A percentile compares a stretch with the other conserved stretches of the same genome.
Conservation (phyloP, 805 yeast species). For the Candida mattraensis region DNA sequence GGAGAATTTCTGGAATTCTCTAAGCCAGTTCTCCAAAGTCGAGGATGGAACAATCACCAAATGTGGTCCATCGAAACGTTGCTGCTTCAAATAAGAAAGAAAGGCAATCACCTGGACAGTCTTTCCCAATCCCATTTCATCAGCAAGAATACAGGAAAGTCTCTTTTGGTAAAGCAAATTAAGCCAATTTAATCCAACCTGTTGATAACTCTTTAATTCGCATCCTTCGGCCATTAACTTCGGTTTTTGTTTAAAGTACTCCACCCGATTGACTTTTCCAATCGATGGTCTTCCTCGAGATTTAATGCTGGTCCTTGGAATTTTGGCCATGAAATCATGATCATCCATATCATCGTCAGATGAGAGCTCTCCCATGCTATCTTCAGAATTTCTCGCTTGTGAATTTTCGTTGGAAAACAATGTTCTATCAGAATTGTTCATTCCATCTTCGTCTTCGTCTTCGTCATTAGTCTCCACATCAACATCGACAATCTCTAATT, state of each 20-base stretch:
- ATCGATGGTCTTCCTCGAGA: slow-evolving; percentile 21
- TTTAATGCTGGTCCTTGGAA: slow-evolving; percentile 5
- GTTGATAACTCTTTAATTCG: slow-evolving; percentile 83
- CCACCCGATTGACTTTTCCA: slow-evolving; percentile 4
- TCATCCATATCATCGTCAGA: slow-evolving; percentile 23
- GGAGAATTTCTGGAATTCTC: slow-evolving; percentile 89
- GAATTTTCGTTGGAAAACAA: slow-evolving; percentile 32
- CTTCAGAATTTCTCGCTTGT: slow-evolving; percentile 21
- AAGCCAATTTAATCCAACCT: slow-evolving; percentile 97
- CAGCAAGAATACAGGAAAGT: slow-evolving; percentile 92
- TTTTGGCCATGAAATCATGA: slow-evolving; percentile 18
- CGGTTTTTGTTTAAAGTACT: slow-evolving; percentile 73
- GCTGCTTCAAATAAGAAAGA: slow-evolving; percentile 77
- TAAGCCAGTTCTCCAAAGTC: slow-evolving; percentile 94
- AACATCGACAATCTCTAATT: slow-evolving; percentile 61
- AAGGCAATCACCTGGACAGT: slow-evolving; percentile 96
- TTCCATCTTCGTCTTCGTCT: slow-evolving; percentile 35
- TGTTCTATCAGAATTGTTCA: slow-evolving; percentile 6
- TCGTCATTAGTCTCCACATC: slow-evolving; percentile 44
- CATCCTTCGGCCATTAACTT: slow-evolving; percentile 58
- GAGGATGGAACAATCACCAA: slow-evolving; percentile 94
- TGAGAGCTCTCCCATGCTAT: slow-evolving; percentile 15
- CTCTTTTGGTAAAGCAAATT: slow-evolving; percentile 71
- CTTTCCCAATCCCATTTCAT: slow-evolving; percentile 98
- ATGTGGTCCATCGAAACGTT: slow-evolving; percentile 70